phyloP scores from a whole-genome alignment of 768 basidiomycete species.

The Mycena galericulata region DNA sequence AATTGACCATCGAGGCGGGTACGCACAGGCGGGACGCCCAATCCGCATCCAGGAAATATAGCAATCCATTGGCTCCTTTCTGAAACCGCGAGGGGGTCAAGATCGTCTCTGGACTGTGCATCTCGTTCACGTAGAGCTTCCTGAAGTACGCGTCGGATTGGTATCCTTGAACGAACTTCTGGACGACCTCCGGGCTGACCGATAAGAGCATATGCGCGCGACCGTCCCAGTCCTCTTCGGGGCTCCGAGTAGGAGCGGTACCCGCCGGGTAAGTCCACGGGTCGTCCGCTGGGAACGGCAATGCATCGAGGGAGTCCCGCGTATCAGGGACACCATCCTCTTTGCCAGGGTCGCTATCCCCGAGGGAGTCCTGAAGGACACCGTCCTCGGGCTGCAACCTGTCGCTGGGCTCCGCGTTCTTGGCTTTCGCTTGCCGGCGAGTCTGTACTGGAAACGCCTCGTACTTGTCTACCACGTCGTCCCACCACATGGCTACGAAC shows the following conservation, averaged over 20 bases:
- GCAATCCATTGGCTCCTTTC: neutral
- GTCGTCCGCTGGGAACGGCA: neutral
- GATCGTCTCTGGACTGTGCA: neutral
- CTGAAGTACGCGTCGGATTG: neutral
- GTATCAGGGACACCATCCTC: too few relatives aligned
- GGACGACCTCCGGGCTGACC: neutral
- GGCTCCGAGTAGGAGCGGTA: neutral
- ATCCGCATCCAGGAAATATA: conserved; percentile 23
- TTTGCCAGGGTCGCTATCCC: too few relatives aligned
- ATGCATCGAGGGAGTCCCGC: too few relatives aligned
- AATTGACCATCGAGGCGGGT: conserved; percentile 24
- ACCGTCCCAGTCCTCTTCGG: neutral
- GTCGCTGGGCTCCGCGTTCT: too few relatives aligned
- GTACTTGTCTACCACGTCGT: too few relatives aligned
- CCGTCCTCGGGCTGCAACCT: too few relatives aligned
- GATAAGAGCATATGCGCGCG: neutral
- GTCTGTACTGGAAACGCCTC: too few relatives aligned
- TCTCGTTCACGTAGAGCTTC: neutral
- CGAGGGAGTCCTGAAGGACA: too few relatives aligned
- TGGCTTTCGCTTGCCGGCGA: too few relatives aligned
- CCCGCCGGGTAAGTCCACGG: neutral
- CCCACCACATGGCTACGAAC: too few relatives aligned
- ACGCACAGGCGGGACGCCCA: conserved; percentile 13
- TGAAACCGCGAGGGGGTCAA: conserved; percentile 10
- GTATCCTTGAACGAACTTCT: too few relatives aligned